A percentile compares a stretch with the other conserved stretches of the same genome.
phyloP scores from a whole-genome alignment of 306 rosid species.

The Casuarina equisetifolia region DNA sequence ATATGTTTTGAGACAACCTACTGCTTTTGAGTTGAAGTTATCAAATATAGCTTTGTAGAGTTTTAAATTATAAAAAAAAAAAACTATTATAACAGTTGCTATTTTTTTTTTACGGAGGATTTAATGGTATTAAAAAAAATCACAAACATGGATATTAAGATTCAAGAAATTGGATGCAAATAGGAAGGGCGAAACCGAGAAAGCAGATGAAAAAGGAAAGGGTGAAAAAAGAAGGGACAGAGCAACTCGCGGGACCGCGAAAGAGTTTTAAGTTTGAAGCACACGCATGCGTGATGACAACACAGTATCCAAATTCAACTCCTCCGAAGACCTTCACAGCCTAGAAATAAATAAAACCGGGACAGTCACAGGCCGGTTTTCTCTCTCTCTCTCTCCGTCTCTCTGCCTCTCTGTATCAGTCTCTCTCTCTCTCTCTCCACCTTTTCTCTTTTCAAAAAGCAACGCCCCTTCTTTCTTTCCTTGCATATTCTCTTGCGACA shows the following conservation, averaged over 20 bases:
- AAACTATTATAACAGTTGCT: no score
- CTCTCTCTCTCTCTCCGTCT: no score
- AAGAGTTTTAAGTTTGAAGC: conserved; percentile 49
- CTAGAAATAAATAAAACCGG: neutral
- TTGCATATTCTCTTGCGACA: conserved; percentile 32
- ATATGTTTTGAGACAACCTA: no score
- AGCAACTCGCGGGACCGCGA: conserved; percentile 41
- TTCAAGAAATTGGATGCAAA: no score
- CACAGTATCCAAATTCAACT: conserved; percentile 13
- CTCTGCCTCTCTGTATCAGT: no score
- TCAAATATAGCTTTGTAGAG: no score
- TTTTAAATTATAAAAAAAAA: no score
- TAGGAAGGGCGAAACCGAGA: neutral
- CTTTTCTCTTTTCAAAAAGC: conserved; percentile 51
- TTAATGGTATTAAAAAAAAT: no score
- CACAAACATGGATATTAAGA: no score
- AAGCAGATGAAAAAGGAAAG: neutral
- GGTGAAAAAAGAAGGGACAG: neutral
- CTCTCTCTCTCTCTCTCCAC: conserved; percentile 23
- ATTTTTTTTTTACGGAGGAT: no score
- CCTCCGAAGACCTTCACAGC: neutral
- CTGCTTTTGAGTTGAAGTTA: no score
- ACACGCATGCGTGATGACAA: conserved; percentile 25
- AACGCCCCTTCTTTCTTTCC: conserved; percentile 33
- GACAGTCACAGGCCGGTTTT: conserved; percentile 2